Percentiles rank a stretch among this genome's conserved stretches.
phyloP scores from a whole-genome alignment of 176 grass and related monocot species.

The Leersia perrieri region DNA sequence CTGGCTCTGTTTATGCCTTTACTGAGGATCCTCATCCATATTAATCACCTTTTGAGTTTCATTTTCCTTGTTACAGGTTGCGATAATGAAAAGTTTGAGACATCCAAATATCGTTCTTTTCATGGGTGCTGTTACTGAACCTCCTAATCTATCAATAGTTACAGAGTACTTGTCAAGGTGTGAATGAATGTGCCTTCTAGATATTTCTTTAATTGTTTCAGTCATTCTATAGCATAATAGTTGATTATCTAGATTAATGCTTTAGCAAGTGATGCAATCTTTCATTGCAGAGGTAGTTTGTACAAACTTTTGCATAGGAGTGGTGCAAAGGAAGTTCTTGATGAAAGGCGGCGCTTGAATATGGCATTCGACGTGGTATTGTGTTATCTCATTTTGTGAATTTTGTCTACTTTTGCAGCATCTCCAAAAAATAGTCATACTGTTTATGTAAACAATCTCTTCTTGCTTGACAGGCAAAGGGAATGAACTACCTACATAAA shows the following conservation, averaged over 20 bases:
- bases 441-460: slow-evolving; percentile 33
- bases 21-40: background rate
- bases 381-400: background rate
- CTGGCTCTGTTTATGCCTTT: slow-evolving; percentile 14
- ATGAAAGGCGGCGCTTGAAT: slow-evolving; percentile 90
- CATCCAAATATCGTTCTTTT: slow-evolving; percentile 98
- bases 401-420: background rate
- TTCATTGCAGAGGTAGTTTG: slow-evolving; percentile 79
- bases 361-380: slow-evolving; percentile 98
- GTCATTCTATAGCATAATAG: background rate
- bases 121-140: slow-evolving; percentile 92
- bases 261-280: background rate
- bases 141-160: slow-evolving; percentile 77
- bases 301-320: slow-evolving; percentile 88
- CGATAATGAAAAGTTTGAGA: slow-evolving; percentile 87
- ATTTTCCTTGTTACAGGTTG: slow-evolving; percentile 47
- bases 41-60: slow-evolving; percentile 4
- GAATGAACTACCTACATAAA: slow-evolving; percentile 98
- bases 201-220: background rate
- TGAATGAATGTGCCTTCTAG: slow-evolving; percentile 17
- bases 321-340: slow-evolving; percentile 74
- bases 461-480: slow-evolving; percentile 71
- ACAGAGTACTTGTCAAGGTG: slow-evolving; percentile 98
- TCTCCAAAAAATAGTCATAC: background rate
- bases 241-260: background rate